Evolutionary conservation across 2,329 filamentous ascomycete genomes (phyloP).

Genomic region (Colletotrichum godetiae): DNA sequence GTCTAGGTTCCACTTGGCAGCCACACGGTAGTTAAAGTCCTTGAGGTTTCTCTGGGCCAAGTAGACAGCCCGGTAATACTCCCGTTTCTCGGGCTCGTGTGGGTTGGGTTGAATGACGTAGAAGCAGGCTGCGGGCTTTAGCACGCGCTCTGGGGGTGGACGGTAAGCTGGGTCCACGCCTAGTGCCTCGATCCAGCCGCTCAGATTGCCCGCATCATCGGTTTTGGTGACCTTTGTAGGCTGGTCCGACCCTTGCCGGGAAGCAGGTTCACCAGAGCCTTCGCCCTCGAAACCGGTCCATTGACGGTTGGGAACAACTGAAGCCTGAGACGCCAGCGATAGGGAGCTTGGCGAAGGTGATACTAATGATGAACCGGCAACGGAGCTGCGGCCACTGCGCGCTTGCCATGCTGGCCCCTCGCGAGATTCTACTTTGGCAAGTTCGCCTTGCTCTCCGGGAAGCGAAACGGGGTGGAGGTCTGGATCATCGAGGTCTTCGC

Average conservation of each 20-base stretch:
- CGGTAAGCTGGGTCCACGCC: conserved; percentile 90
- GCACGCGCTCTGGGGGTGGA: conserved; percentile 77
- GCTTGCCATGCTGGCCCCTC: conserved; percentile 63
- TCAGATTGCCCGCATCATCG: conserved; percentile 73
- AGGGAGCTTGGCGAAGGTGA: conserved; percentile 75
- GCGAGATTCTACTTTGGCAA: conserved; percentile 63
- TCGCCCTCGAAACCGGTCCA: conserved; percentile 71
- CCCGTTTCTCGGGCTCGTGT: conserved; percentile 61
- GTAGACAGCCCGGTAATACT: conserved; percentile 88
- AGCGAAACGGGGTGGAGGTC: conserved; percentile 82
- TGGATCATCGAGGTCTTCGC: conserved; percentile 82
- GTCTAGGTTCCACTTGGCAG: conserved; percentile 85
- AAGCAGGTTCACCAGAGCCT: conserved; percentile 58
- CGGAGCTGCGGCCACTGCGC: conserved; percentile 66
- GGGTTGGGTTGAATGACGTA: conserved; percentile 75
- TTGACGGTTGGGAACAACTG: conserved; percentile 49
- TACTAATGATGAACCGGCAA: conserved; percentile 70
- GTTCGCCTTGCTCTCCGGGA: conserved; percentile 72
- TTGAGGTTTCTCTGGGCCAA: conserved; percentile 79
- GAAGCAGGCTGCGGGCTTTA: conserved; percentile 87
- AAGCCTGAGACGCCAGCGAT: conserved; percentile 69
- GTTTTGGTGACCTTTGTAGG: conserved; percentile 63
- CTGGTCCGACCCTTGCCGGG: conserved; percentile 62
- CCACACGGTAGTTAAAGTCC: conserved; percentile 79
- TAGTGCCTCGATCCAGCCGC: conserved; percentile 89